Percentiles rank a stretch among this genome's conserved stretches.
phyloP scores from a whole-genome alignment of 2,329 filamentous ascomycete genomes.

The Huntiella decipiens region DNA sequence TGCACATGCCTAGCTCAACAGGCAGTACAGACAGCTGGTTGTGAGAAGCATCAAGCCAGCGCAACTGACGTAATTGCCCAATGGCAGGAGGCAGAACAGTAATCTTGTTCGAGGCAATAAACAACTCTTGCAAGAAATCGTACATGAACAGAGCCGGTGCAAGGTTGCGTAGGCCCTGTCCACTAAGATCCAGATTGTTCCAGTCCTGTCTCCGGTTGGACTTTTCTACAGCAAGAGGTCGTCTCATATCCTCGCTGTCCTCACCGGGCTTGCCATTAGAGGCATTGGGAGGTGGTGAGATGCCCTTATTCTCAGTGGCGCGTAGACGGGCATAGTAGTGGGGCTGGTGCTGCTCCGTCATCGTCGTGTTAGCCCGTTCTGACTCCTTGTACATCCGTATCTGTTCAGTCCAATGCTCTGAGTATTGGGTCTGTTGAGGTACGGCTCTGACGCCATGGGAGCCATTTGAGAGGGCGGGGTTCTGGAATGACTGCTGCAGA shows the following conservation, averaged over 20 bases:
- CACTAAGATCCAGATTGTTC: conserved; percentile 85
- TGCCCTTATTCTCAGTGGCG: conserved; percentile 49
- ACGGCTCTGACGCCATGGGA: conserved; percentile 26
- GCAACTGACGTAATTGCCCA: conserved; percentile 63
- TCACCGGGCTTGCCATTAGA: conserved; percentile 34
- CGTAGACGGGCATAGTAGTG: conserved; percentile 56
- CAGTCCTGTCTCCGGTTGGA: conserved; percentile 60
- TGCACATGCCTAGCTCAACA: conserved; percentile 89
- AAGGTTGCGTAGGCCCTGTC: conserved; percentile 79
- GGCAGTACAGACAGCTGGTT: conserved; percentile 72
- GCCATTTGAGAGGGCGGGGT: conserved; percentile 32
- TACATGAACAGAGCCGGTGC: conserved; percentile 69
- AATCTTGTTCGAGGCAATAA: conserved; percentile 84
- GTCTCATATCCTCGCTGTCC: conserved; percentile 36
- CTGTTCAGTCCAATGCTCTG: conserved; percentile 75
- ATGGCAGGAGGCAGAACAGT: conserved; percentile 61
- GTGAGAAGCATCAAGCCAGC: conserved; percentile 69
- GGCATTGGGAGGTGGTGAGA: conserved; percentile 30
- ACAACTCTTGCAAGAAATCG: conserved; percentile 75
- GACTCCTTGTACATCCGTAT: conserved; percentile 61
- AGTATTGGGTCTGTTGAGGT: conserved; percentile 32
- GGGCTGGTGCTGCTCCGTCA: conserved; percentile 44
- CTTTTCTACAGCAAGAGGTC: conserved; percentile 47
- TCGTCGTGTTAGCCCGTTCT: conserved; percentile 52
- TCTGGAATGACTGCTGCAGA: conserved; percentile 6